phyloP scores from a whole-genome alignment of 345 rosid species.

The Pseudoturritis turrita region DNA sequence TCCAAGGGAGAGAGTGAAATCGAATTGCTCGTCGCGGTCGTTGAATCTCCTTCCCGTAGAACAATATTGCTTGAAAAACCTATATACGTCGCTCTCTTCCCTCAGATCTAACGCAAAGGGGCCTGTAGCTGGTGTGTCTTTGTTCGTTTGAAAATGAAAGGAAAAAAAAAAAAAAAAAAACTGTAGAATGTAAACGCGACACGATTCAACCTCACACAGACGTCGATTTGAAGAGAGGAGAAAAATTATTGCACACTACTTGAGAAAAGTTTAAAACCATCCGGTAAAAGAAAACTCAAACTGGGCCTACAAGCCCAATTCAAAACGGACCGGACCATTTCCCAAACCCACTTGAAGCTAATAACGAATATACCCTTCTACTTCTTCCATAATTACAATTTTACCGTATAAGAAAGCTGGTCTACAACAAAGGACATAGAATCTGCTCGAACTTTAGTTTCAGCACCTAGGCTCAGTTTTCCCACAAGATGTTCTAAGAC shows the following conservation, averaged over 20 bases:
- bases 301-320: slow-evolving; percentile 19
- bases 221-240: slow-evolving; percentile 13
- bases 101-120: slow-evolving; percentile 31
- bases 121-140: slow-evolving; percentile 18
- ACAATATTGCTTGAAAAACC: neutral
- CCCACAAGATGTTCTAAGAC: too few species aligned
- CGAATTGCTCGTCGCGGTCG: slow-evolving; percentile 6
- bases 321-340: neutral
- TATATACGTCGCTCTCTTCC: slow-evolving; percentile 10
- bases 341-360: neutral
- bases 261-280: neutral
- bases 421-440: neutral
- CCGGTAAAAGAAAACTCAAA: neutral
- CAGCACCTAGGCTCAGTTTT: too few species aligned
- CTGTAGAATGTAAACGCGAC: slow-evolving; percentile 16
- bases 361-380: neutral
- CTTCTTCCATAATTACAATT: neutral
- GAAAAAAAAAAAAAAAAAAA: neutral
- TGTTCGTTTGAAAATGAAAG: slow-evolving; percentile 21
- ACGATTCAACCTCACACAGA: slow-evolving; percentile 18
- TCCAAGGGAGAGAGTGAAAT: slow-evolving; percentile 19
- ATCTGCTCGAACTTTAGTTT: too few species aligned
- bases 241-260: neutral
- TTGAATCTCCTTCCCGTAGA: neutral
- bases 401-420: neutral